Base-by-base conservation (phyloP, 2,329 filamentous ascomycete genomes). In the Fusarium setosum region DNA sequence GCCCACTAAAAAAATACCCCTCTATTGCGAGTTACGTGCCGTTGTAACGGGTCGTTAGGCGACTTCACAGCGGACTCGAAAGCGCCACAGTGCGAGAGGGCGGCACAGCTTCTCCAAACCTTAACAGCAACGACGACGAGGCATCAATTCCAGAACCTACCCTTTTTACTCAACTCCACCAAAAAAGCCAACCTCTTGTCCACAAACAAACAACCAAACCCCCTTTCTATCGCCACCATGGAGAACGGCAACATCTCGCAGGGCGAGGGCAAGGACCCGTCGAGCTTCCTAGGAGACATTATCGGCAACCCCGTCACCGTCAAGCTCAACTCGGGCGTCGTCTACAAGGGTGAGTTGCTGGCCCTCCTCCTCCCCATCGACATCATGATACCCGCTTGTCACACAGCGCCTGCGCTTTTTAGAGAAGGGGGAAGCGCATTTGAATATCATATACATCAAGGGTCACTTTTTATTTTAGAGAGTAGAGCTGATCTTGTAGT, bases 291-390 rank as follows among this genome's bases (percentile, higher is more conserved):
- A 60, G 90, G 92, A 79, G 93, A 97, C 76, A 97, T 99, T 76
- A 97, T 97, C 74, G 94, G 95, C 62, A 93, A 93, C 67, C 89
- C 93, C 34, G 96, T 99, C 69, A 96, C 93, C 2, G 95, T 99
- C 69, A 98, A 98, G 83, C 87, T 99, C 71, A 99, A 99, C 82
- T 97, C 94, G n/a, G 96, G 96, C 54, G 94, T 97, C 61, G 90
- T 98, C 65, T 99, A 97, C 86, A 97, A 96, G 87, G 96, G 95
- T 95, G 61, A 74, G 81, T 67, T 24, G 51, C 6, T 20, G 35
- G n/a, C n/a, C n/a, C n/a, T n/a, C 21, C 1, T 41, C 51, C 24
- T 42, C 47, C 44, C 15, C 41, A 47, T 57, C 38, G 13, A 56
- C 10, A 17, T 31, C 51, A 40, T 15, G 37, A 31, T 55, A 38